These are phyloP conservation scores for Allium sativum DNA, from an alignment of 106 monocot genomes.

Conservation along the genomic window DNA sequence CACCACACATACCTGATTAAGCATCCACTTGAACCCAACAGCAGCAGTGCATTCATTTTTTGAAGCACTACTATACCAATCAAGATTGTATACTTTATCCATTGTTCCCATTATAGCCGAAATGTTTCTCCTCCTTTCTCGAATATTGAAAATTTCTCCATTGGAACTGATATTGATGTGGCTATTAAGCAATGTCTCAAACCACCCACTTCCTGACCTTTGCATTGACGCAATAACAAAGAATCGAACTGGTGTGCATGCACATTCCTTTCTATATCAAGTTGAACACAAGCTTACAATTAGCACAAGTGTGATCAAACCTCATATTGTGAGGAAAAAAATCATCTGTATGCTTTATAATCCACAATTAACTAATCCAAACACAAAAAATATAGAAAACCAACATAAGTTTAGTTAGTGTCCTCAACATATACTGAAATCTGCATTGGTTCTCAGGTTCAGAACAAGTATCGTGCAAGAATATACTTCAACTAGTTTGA, in stretches of 20 bases:
- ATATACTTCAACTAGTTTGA: no score
- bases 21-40: slow-evolving; percentile 61
- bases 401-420: no score
- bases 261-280: slow-evolving; percentile 33
- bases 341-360: no score
- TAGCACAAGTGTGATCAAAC: background rate
- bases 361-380: no score
- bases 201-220: slow-evolving; percentile 59
- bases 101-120: slow-evolving; percentile 18
- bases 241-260: slow-evolving; percentile 31
- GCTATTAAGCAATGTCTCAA: slow-evolving; percentile 53
- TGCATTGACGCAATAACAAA: slow-evolving; percentile 47
- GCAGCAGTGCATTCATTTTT: slow-evolving; percentile 48
- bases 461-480: background rate
- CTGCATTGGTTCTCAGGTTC: no score
- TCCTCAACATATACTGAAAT: no score
- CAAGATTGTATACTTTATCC: slow-evolving; percentile 41
- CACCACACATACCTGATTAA: slow-evolving; percentile 34
- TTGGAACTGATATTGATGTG: slow-evolving; percentile 47
- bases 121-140: slow-evolving; percentile 31
- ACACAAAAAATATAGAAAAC: no score
- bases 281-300: background rate
- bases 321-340: no score
- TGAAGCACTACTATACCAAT: slow-evolving; percentile 41
- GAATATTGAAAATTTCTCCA: slow-evolving; percentile 35